Percentiles rank a stretch among this genome's conserved stretches.
These are phyloP conservation scores for Xylariaceae sp. DNA, from an alignment of 2,329 filamentous ascomycete species.

Conservation along the genomic window DNA sequence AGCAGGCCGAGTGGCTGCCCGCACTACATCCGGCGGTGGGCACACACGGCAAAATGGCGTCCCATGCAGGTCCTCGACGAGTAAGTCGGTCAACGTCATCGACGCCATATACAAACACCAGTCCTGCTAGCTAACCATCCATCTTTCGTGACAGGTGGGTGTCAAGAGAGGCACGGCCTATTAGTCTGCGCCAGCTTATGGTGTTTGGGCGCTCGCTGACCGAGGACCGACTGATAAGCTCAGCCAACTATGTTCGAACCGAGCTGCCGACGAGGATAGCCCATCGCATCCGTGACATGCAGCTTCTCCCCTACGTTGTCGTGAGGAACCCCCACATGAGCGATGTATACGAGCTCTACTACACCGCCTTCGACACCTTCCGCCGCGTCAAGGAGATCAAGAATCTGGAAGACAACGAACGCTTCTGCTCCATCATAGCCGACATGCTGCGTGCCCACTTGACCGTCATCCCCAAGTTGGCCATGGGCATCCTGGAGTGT, in stretches of 20 bases:
- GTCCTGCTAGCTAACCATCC: slow-evolving; percentile 9
- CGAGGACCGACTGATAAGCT: slow-evolving; percentile 82
- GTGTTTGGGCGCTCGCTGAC: slow-evolving; percentile 94
- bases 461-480: slow-evolving; percentile 86
- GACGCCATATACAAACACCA: slow-evolving; percentile 1
- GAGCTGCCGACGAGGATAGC: slow-evolving; percentile 89
- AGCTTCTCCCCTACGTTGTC: slow-evolving; percentile 90
- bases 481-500: slow-evolving; percentile 91
- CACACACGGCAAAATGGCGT: slow-evolving; percentile 47
- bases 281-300: slow-evolving; percentile 94
- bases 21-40: too few species aligned
- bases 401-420: slow-evolving; percentile 83
- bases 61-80: slow-evolving; percentile 60
- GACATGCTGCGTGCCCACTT: slow-evolving; percentile 81
- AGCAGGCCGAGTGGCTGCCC: slow-evolving; percentile 6
- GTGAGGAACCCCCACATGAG: slow-evolving; percentile 93
- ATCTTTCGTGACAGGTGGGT: slow-evolving; percentile 65
- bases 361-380: slow-evolving; percentile 89
- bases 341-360: slow-evolving; percentile 94
- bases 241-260: slow-evolving; percentile 93
- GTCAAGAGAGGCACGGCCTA: slow-evolving; percentile 84
- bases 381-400: slow-evolving; percentile 79
- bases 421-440: slow-evolving; percentile 73
- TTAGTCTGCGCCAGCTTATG: slow-evolving; percentile 91
- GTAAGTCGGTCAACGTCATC: slow-evolving; percentile 37